These are phyloP conservation scores for Comarum palustre DNA, from an alignment of 306 rosid genomes.

Conservation along the genomic window DNA sequence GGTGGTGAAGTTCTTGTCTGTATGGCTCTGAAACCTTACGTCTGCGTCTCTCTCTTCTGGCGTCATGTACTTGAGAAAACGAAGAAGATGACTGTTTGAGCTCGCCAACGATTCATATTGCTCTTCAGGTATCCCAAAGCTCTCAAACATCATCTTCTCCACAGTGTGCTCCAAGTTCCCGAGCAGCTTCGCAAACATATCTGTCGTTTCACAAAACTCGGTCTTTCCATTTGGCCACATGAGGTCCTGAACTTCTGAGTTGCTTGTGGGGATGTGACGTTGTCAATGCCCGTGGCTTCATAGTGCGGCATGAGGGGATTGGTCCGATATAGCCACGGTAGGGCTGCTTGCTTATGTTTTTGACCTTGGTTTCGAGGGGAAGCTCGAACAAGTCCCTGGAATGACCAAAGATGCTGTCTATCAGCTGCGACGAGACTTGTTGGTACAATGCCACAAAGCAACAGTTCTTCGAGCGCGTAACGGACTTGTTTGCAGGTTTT, in stretches of 20 bases:
- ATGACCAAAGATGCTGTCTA: not conserved
- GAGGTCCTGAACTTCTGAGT: conserved; percentile 6
- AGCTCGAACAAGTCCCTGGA: conserved; percentile 9
- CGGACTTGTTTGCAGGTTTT: not conserved
- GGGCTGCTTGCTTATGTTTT: not conserved
- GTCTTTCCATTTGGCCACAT: conserved; percentile 6
- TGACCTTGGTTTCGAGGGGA: not conserved
- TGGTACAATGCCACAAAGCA: conserved; percentile 8
- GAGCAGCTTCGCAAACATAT: not conserved
- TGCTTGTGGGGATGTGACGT: not conserved
- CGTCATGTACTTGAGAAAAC: not conserved
- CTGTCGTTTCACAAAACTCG: not conserved
- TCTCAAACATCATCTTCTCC: not conserved
- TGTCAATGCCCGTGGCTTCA: not conserved
- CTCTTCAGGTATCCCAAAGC: not conserved
- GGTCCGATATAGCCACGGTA: not conserved
- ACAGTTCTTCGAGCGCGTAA: conserved; percentile 13
- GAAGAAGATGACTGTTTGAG: conserved; percentile 13
- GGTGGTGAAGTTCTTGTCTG: conserved; percentile 12
- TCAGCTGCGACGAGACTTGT: not conserved
- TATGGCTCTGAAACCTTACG: not conserved
- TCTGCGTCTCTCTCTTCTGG: not conserved
- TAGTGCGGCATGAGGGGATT: conserved; percentile 2
- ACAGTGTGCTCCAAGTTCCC: not conserved
- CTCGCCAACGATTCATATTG: not conserved